Evolutionary conservation across 1,284 basidiomycete species (phyloP).

Genomic region (Singerocomus inundabilis): DNA sequence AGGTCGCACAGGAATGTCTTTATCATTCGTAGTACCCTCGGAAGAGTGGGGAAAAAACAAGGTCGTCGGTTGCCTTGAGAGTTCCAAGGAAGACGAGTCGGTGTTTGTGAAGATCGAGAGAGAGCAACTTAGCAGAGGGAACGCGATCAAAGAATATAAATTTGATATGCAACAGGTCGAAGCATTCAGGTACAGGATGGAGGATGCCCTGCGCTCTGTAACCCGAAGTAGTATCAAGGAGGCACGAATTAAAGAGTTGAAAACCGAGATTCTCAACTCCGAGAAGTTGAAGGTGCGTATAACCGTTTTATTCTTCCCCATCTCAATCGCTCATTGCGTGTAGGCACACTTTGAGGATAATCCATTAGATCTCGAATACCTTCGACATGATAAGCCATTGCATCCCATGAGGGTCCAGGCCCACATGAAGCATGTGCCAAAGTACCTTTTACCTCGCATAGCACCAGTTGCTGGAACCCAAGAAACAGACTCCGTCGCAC

Average conservation of each 20-base stretch:
- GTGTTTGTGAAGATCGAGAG: constrained; percentile 75
- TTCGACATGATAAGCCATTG: constrained; percentile 93
- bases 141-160: constrained; percentile 86
- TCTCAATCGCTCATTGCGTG: constrained; percentile 6
- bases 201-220: constrained; percentile 89
- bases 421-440: constrained; percentile 96
- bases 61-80: constrained; percentile 63
- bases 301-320: not conserved
- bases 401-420: constrained; percentile 85
- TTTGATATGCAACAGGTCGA: constrained; percentile 95
- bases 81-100: constrained; percentile 72
- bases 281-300: constrained; percentile 90
- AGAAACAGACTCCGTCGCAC: constrained; percentile 19
- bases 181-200: constrained; percentile 98
- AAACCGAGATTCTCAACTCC: constrained; percentile 90
- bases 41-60: constrained; percentile 79
- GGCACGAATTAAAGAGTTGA: constrained; percentile 92
- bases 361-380: constrained; percentile 88
- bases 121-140: constrained; percentile 69
- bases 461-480: constrained; percentile 44
- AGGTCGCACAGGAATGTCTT: constrained; percentile 88
- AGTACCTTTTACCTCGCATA: constrained; percentile 88
- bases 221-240: constrained; percentile 87
- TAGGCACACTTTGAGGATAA: constrained; percentile 99
- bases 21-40: constrained; percentile 85